Percentiles rank a stretch among this genome's conserved stretches.
phyloP scores from a whole-genome alignment of 805 yeast species.

The Candida methanosorbosa region DNA sequence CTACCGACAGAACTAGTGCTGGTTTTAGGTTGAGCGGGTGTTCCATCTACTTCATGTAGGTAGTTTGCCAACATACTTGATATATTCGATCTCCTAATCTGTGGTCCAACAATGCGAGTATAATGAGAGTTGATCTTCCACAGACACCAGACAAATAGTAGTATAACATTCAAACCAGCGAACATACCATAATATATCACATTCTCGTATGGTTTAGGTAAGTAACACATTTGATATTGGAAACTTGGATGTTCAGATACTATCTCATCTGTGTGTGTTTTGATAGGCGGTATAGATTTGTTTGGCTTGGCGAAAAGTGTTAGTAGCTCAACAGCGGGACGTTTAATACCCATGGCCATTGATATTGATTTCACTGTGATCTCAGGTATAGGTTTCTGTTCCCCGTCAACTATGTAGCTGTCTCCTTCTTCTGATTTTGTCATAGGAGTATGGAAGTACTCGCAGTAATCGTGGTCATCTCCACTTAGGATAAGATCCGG shows the following conservation, averaged over 20 bases:
- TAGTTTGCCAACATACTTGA: too few relatives aligned
- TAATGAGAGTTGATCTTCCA: too few relatives aligned
- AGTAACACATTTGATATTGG: conserved; percentile 34
- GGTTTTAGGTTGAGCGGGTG: too few relatives aligned
- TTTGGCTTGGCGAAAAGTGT: conserved; percentile 9
- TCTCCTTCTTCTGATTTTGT: background rate
- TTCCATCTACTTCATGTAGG: too few relatives aligned
- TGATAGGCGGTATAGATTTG: conserved; percentile 15
- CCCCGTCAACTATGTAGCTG: background rate
- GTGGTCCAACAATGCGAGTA: too few relatives aligned
- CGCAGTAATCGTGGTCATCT: conserved; percentile 96
- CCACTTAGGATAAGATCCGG: conserved; percentile 82
- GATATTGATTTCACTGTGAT: conserved; percentile 65
- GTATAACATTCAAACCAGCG: conserved; percentile 20
- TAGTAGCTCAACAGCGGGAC: conserved; percentile 28
- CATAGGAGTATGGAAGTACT: conserved; percentile 41
- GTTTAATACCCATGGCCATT: conserved; percentile 74
- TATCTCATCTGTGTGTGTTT: conserved; percentile 30
- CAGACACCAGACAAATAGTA: background rate
- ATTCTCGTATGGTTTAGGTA: conserved; percentile 37
- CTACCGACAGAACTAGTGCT: too few relatives aligned
- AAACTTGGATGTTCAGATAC: conserved; percentile 29
- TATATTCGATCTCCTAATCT: too few relatives aligned
- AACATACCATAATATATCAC: conserved; percentile 27
- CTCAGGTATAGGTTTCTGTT: background rate